phyloP scores from a whole-genome alignment of 768 basidiomycete genomes.

The Boletellus emodensis region DNA sequence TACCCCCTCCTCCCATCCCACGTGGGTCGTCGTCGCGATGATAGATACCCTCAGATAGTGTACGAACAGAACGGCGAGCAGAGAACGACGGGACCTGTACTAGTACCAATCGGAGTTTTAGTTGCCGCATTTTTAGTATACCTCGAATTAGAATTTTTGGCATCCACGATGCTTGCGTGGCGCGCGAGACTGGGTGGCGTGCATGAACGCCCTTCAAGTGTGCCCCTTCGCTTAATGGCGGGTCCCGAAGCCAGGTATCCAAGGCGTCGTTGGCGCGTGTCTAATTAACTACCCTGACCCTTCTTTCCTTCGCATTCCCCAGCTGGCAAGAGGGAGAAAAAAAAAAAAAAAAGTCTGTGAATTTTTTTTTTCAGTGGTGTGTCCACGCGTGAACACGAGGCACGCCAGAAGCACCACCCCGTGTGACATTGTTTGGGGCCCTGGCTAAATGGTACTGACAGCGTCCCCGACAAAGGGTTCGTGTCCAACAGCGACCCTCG shows the following conservation, averaged over 20 bases:
- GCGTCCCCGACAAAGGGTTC: background rate
- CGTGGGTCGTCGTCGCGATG: conserved; percentile 30
- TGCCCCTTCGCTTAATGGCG: conserved; percentile 8
- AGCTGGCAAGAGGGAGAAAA: background rate
- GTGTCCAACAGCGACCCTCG: too few species aligned
- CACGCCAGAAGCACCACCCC: conserved; percentile 23
- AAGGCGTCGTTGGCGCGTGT: conserved; percentile 14
- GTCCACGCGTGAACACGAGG: conserved; percentile 22
- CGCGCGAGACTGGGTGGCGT: conserved; percentile 13
- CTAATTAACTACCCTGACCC: conserved; percentile 10
- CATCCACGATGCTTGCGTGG: background rate
- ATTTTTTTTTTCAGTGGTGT: too few species aligned
- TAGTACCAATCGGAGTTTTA: conserved; percentile 30
- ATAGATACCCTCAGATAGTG: conserved; percentile 31
- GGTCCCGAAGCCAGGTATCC: conserved; percentile 8
- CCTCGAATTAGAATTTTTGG: conserved; percentile 36
- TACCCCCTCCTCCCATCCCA: conserved; percentile 13
- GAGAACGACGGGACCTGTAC: conserved; percentile 30
- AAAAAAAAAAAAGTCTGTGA: too few species aligned
- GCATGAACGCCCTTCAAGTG: too few species aligned
- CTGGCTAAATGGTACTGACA: background rate
- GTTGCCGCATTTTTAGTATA: conserved; percentile 30
- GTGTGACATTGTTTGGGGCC: conserved; percentile 19
- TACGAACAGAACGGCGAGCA: conserved; percentile 27
- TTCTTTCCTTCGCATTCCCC: background rate